Evolutionary conservation across 306 rosid species (phyloP).

Genomic region (Trifolium dubium): DNA sequence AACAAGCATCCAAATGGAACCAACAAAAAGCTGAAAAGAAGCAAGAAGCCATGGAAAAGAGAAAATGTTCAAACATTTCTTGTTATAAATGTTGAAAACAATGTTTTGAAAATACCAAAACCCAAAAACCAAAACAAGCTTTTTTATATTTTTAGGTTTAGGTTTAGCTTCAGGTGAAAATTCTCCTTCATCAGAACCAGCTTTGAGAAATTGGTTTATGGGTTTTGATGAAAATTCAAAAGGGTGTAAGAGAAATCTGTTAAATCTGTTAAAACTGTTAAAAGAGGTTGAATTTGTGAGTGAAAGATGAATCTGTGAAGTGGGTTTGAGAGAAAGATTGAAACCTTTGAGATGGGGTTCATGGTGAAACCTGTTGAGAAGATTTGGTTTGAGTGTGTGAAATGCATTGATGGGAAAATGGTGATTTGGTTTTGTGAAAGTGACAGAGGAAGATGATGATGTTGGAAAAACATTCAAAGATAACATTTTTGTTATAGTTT

Average conservation of each 20-base stretch:
- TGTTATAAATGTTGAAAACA: constrained; percentile 90
- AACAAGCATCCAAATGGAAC: constrained; percentile 79
- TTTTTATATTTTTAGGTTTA: constrained; percentile 52
- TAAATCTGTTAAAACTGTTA: too few species aligned
- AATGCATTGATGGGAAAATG: constrained; percentile 45
- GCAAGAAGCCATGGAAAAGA: constrained; percentile 97
- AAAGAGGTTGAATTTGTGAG: constrained; percentile 43
- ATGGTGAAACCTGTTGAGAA: constrained; percentile 42
- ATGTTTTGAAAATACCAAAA: constrained; percentile 91
- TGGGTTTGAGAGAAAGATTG: constrained; percentile 44
- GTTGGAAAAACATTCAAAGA: constrained; percentile 54
- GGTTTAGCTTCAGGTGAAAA: constrained; percentile 44
- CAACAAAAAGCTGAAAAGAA: constrained; percentile 90
- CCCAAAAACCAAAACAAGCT: constrained; percentile 80
- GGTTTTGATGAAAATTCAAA: constrained; percentile 50
- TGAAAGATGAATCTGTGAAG: constrained; percentile 49
- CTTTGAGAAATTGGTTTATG: constrained; percentile 47
- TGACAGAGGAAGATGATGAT: constrained; percentile 54
- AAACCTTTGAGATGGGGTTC: constrained; percentile 36
- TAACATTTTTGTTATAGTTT: constrained; percentile 55
- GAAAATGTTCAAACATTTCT: constrained; percentile 77
- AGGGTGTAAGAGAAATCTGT: constrained; percentile 38
- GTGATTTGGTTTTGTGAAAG: constrained; percentile 51
- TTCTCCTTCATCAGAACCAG: constrained; percentile 61
- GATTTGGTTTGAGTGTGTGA: constrained; percentile 45